These are phyloP conservation scores for Scedosporium aurantiacum DNA, from an alignment of 2,329 filamentous ascomycete species.

Conservation along the genomic window DNA sequence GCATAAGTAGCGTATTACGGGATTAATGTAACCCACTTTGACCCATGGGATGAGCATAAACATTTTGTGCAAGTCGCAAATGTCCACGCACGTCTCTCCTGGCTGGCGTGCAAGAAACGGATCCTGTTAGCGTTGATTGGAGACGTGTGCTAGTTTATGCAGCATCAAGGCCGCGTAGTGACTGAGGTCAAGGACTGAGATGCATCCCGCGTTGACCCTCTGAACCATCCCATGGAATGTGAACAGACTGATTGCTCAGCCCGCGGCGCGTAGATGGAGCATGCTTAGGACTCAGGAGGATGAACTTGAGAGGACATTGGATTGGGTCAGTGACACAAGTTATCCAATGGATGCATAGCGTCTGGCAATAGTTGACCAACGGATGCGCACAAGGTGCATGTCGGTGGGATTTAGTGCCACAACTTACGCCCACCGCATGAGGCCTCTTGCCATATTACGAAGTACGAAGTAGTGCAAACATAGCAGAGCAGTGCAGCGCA, in stretches of 20 bases:
- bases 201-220: neutral
- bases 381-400: slow-evolving; percentile 1
- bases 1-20: neutral
- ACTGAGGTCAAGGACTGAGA: neutral
- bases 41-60: neutral
- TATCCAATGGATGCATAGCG: slow-evolving; percentile 1
- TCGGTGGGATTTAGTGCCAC: slow-evolving; percentile 1
- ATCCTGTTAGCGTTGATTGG: neutral
- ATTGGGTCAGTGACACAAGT: neutral
- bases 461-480: no score
- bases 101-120: neutral
- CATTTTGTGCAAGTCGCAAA: neutral
- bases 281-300: neutral
- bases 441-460: neutral
- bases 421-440: neutral
- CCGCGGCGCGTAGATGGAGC: neutral
- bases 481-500: neutral
- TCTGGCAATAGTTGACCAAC: neutral
- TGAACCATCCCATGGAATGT: neutral
- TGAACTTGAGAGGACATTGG: neutral
- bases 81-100: neutral
- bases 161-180: neutral
- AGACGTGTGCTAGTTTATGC: neutral
- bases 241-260: neutral
- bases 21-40: neutral